phyloP scores from a whole-genome alignment of 139 green algal species.

The Astrephomene gubernaculifera region DNA sequence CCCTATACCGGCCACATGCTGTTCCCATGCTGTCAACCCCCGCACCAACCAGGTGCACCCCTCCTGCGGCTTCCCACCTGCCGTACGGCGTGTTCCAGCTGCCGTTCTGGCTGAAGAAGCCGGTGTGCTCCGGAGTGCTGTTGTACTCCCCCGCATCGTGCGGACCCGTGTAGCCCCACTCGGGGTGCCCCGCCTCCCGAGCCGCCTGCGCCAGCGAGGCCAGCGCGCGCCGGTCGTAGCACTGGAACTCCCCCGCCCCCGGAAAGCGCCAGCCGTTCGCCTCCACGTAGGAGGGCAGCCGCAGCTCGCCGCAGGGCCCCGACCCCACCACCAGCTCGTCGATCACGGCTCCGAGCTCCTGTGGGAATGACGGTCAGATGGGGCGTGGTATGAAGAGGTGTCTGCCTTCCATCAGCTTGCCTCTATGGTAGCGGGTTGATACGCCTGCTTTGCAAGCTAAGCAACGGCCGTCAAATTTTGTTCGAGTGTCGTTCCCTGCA shows the following conservation, averaged over 20 bases:
- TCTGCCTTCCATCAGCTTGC: too few relatives aligned
- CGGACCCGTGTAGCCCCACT: constrained; percentile 74
- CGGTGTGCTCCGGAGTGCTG: constrained; percentile 60
- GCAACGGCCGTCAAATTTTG: too few relatives aligned
- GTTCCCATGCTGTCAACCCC: too few relatives aligned
- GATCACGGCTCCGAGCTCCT: constrained; percentile 72
- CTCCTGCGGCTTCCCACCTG: too few relatives aligned
- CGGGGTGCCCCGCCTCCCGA: constrained; percentile 57
- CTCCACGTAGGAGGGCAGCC: constrained; percentile 82
- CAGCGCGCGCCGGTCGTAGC: constrained; percentile 73
- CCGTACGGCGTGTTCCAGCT: constrained; percentile 82
- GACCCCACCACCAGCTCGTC: constrained; percentile 85
- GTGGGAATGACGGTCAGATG: too few relatives aligned
- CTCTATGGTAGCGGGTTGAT: too few relatives aligned
- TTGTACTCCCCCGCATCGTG: constrained; percentile 74
- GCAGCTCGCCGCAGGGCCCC: constrained; percentile 78
- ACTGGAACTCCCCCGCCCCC: constrained; percentile 87
- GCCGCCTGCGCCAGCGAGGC: constrained; percentile 63
- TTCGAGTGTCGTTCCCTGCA: too few relatives aligned
- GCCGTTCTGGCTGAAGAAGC: constrained; percentile 72
- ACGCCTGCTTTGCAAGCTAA: too few relatives aligned
- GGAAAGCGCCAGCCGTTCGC: constrained; percentile 90
- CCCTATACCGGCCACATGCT: too few relatives aligned
- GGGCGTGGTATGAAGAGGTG: too few relatives aligned
- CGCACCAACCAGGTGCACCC: too few relatives aligned